A percentile compares a stretch with the other conserved stretches of the same genome.
Conservation (phyloP, 768 basidiomycete genomes). For the Russula sp. region DNA sequence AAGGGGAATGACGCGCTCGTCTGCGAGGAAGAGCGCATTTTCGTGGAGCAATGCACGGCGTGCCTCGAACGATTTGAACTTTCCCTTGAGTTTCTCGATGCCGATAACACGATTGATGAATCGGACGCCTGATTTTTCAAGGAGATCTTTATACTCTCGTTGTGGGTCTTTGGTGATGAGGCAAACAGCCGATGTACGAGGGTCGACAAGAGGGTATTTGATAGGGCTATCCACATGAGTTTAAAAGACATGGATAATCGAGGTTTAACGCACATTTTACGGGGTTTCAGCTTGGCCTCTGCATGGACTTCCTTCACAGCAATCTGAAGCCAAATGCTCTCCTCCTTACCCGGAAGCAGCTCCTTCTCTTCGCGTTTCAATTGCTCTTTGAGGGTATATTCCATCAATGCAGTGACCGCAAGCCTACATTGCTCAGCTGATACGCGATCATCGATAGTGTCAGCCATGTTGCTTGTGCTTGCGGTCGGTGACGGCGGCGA, state of each 20-base stretch:
- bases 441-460: conserved; percentile 64
- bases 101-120: conserved; percentile 92
- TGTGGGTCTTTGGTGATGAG: conserved; percentile 96
- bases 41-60: conserved; percentile 79
- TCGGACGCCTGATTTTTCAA: conserved; percentile 69
- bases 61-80: conserved; percentile 80
- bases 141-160: conserved; percentile 89
- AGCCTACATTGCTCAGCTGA: conserved; percentile 63
- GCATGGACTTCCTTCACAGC: conserved; percentile 78
- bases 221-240: conserved; percentile 46
- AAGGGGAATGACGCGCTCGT: conserved; percentile 82
- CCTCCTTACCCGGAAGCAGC: conserved; percentile 70
- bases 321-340: conserved; percentile 83
- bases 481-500: background rate
- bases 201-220: conserved; percentile 77
- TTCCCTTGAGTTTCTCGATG: conserved; percentile 86
- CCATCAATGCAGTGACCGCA: conserved; percentile 73
- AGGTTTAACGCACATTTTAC: conserved; percentile 62
- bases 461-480: conserved; percentile 12
- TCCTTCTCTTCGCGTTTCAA: conserved; percentile 63
- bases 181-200: conserved; percentile 71
- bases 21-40: conserved; percentile 88
- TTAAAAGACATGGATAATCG: background rate
- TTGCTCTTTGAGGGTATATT: conserved; percentile 58
- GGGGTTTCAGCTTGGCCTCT: conserved; percentile 69